Percentiles rank a stretch among this genome's conserved stretches.
Conservation (phyloP, 495 filamentous ascomycete genomes). For the Lophiostoma macrostomum region DNA sequence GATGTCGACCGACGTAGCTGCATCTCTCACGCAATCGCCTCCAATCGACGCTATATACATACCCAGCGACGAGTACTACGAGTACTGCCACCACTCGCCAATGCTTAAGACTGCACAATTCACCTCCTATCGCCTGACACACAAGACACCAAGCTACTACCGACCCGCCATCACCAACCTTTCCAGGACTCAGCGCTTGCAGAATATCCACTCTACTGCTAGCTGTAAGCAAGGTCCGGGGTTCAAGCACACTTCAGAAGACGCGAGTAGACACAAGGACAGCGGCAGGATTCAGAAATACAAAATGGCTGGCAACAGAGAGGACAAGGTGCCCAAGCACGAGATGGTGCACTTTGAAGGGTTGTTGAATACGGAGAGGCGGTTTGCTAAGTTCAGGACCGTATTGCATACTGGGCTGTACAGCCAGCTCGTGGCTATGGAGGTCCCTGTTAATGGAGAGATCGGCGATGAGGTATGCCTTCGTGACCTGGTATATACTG, state of each 20-base stretch:
- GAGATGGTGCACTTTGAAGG: slow-evolving; percentile 59
- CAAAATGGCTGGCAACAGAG: slow-evolving; percentile 13
- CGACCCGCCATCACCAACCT: slow-evolving; percentile 3
- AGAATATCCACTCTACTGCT: neutral
- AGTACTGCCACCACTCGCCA: slow-evolving; percentile 15
- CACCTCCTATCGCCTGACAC: slow-evolving; percentile 10
- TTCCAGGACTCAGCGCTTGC: neutral
- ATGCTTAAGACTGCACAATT: slow-evolving; percentile 25
- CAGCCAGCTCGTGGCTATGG: slow-evolving; percentile 63
- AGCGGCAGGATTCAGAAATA: neutral
- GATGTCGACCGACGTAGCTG: no score
- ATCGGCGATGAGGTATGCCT: slow-evolving; percentile 59
- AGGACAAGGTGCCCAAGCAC: slow-evolving; percentile 44
- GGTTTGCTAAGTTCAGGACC: slow-evolving; percentile 57
- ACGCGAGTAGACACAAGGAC: neutral
- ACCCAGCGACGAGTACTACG: no score
- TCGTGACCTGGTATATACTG: neutral
- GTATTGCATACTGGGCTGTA: slow-evolving; percentile 63
- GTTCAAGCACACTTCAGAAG: no score
- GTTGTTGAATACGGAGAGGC: slow-evolving; percentile 50
- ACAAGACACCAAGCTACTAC: neutral
- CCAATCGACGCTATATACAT: no score
- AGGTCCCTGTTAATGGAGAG: slow-evolving; percentile 59
- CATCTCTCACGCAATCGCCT: no score
- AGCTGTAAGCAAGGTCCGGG: no score